Percentiles rank a stretch among this genome's conserved stretches.
These are phyloP conservation scores for Coemansia sp. DNA, from an alignment of 192 early-diverging fungal species.

Conservation along the genomic window DNA sequence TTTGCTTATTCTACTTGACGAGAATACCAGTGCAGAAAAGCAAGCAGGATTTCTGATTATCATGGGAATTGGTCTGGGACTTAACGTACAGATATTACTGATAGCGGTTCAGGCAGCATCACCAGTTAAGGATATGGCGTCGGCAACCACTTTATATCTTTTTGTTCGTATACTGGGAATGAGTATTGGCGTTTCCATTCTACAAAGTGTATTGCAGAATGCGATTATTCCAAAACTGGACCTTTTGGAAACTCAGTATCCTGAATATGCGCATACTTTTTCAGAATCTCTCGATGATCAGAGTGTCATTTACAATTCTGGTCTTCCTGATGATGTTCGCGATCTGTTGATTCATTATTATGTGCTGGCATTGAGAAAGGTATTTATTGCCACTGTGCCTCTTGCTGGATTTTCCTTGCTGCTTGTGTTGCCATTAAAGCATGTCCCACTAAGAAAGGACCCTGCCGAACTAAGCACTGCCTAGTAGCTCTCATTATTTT, in stretches of 20 bases:
- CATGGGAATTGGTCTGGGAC: slow-evolving; percentile 58
- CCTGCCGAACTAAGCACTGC: not conserved
- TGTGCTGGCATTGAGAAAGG: slow-evolving; percentile 55
- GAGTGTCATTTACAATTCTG: slow-evolving; percentile 27
- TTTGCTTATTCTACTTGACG: slow-evolving; percentile 60
- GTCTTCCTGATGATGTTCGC: slow-evolving; percentile 38
- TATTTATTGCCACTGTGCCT: slow-evolving; percentile 59
- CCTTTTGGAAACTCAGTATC: slow-evolving; percentile 9
- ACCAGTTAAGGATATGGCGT: slow-evolving; percentile 57
- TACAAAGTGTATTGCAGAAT: slow-evolving; percentile 58
- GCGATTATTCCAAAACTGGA: slow-evolving; percentile 25
- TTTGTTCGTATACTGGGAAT: slow-evolving; percentile 66
- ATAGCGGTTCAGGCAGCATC: slow-evolving; percentile 68
- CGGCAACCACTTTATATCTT: slow-evolving; percentile 61
- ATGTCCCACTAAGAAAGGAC: slow-evolving; percentile 4
- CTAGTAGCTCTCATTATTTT: not conserved
- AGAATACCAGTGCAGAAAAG: slow-evolving; percentile 47
- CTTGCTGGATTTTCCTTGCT: slow-evolving; percentile 56
- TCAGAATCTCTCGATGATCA: slow-evolving; percentile 33
- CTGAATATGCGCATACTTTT: slow-evolving; percentile 19
- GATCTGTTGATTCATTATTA: slow-evolving; percentile 47
- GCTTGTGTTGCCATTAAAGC: slow-evolving; percentile 52
- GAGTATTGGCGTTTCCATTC: slow-evolving; percentile 59
- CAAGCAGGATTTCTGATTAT: slow-evolving; percentile 60
- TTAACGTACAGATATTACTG: slow-evolving; percentile 60